Conservation (phyloP, 768 basidiomycete species). For the Leccinellum luteum region DNA sequence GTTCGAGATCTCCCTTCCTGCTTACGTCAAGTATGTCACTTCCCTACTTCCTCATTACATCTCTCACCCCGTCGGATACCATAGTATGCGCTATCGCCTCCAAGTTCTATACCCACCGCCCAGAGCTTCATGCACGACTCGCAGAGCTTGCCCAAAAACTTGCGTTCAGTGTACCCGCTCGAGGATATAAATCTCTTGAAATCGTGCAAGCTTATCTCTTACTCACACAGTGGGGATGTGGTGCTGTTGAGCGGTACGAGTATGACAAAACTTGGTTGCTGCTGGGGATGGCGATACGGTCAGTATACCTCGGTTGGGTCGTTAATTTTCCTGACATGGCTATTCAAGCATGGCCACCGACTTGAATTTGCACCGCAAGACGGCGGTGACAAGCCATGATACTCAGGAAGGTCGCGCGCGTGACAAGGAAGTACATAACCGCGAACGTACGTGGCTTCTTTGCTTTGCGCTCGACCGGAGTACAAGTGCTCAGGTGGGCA, state of each 20-base stretch:
- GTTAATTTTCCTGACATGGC: constrained; percentile 9
- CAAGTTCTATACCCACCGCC: constrained; percentile 80
- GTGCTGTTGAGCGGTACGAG: constrained; percentile 94
- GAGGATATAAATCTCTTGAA: constrained; percentile 90
- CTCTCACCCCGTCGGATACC: constrained; percentile 1
- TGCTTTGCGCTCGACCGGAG: constrained; percentile 88
- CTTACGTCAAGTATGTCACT: constrained; percentile 78
- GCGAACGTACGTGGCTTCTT: constrained; percentile 92
- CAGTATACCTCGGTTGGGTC: constrained; percentile 16
- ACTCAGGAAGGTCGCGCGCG: constrained; percentile 78
- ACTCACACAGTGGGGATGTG: constrained; percentile 86
- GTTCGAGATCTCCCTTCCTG: constrained; percentile 91
- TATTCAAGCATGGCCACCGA: constrained; percentile 85
- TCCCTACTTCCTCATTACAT: neutral
- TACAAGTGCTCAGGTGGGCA: constrained; percentile 94
- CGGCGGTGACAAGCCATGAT: constrained; percentile 53
- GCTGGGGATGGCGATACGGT: constrained; percentile 84
- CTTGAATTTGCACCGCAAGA: constrained; percentile 91
- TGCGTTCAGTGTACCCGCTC: constrained; percentile 82
- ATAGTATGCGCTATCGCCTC: constrained; percentile 93
- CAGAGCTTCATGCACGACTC: constrained; percentile 77
- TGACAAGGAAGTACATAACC: constrained; percentile 85
- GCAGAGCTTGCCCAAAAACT: constrained; percentile 83
- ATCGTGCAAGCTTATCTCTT: constrained; percentile 95
- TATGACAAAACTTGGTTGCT: constrained; percentile 93